These are phyloP conservation scores for Yamadazyma conglobata DNA, from an alignment of 1,139 yeast species.

Conservation along the genomic window DNA sequence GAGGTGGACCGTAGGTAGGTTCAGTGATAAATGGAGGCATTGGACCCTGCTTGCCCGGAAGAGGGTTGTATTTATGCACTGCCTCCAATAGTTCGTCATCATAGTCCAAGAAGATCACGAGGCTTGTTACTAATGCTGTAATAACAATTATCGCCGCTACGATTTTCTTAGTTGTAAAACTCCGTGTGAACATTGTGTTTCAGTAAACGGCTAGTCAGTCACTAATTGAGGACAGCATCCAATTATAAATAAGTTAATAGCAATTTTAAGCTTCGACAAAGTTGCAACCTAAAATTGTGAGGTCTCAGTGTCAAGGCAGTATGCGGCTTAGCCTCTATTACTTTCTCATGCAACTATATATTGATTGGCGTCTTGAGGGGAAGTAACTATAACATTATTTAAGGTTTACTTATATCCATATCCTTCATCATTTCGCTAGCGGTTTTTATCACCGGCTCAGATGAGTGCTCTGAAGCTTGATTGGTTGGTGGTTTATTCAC, in stretches of 20 bases:
- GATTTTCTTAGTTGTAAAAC: background rate
- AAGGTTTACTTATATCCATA: background rate
- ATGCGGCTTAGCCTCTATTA: too few species aligned
- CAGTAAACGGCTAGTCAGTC: too few species aligned
- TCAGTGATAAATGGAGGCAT: too few species aligned
- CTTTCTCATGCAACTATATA: too few species aligned
- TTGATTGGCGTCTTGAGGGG: too few species aligned
- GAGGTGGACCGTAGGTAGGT: conserved; percentile 2
- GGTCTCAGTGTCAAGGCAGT: too few species aligned
- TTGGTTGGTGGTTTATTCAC: background rate
- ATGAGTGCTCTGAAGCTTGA: background rate
- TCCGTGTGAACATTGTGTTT: background rate
- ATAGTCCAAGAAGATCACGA: conserved; percentile 1
- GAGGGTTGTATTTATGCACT: too few species aligned
- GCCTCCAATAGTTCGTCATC: conserved; percentile 5
- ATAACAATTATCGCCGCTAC: background rate
- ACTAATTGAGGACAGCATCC: too few species aligned
- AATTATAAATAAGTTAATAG: too few species aligned
- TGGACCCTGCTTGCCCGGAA: conserved; percentile 2
- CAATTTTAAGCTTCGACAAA: too few species aligned
- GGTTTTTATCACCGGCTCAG: conserved; percentile 1
- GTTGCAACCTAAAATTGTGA: too few species aligned
- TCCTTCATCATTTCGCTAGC: conserved; percentile 7
- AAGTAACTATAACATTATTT: background rate
- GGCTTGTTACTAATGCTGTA: background rate